Evolutionary conservation across 768 basidiomycete genomes (phyloP).

Genomic region (Mycena filopes): DNA sequence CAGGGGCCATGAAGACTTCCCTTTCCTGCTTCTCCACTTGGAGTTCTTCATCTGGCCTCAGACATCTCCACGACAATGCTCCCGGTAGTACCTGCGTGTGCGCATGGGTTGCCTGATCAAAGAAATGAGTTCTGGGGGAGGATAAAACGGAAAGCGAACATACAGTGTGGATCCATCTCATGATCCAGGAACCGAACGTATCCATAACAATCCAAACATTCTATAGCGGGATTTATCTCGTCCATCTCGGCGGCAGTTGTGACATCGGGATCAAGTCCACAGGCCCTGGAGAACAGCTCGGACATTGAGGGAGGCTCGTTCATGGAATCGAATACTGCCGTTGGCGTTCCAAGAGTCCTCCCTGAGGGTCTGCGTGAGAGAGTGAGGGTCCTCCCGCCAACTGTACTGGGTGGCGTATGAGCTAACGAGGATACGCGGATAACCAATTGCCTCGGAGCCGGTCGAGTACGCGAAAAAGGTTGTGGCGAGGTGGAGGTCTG

Average conservation of each 20-base stretch:
- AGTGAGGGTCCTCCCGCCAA: background rate
- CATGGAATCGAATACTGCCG: background rate
- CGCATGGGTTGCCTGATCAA: constrained; percentile 13
- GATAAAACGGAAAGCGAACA: background rate
- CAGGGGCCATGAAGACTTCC: background rate
- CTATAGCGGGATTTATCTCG: constrained; percentile 20
- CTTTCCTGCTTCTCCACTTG: constrained; percentile 9
- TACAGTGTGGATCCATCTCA: constrained; percentile 21
- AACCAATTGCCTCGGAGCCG: background rate
- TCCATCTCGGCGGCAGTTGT: constrained; percentile 20
- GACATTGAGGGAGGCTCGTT: background rate
- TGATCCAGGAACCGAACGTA: background rate
- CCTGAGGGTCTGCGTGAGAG: background rate
- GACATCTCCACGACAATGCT: constrained; percentile 20
- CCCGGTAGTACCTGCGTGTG: too few relatives aligned
- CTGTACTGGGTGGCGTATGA: background rate
- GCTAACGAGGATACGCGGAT: constrained; percentile 20
- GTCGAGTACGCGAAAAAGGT: constrained; percentile 11
- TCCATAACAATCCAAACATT: constrained; percentile 22
- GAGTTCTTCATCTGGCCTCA: constrained; percentile 15
- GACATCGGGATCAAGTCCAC: constrained; percentile 22
- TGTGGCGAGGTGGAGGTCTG: constrained; percentile 17
- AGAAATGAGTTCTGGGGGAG: background rate
- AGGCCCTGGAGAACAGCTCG: constrained; percentile 13
- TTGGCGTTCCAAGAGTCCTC: constrained; percentile 15